A percentile compares a stretch with the other conserved stretches of the same genome.
Conservation (phyloP, 1,284 basidiomycete genomes). For the Irpex lacteus region DNA sequence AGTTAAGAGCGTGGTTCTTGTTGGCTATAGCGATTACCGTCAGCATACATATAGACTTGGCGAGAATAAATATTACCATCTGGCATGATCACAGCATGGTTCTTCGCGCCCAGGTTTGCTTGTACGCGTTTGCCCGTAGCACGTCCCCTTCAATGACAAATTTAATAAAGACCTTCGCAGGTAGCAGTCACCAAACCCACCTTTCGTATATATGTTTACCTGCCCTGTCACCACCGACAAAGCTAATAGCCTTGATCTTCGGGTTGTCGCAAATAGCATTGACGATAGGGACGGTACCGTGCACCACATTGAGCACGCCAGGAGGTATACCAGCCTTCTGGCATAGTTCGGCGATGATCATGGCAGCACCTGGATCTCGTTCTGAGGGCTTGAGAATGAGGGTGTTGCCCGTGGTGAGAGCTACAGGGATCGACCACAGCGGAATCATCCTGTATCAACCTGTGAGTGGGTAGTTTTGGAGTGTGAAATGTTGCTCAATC, state of each 20-base stretch:
- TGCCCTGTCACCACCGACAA: constrained; percentile 95
- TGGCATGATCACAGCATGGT: constrained; percentile 93
- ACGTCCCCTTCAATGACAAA: constrained; percentile 54
- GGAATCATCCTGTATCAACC: constrained; percentile 81
- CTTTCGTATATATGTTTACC: constrained; percentile 94
- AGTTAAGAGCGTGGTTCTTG: constrained; percentile 91
- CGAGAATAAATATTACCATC: constrained; percentile 57
- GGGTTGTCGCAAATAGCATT: constrained; percentile 95
- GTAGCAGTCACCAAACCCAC: constrained; percentile 34
- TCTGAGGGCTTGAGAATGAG: constrained; percentile 95
- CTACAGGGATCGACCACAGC: constrained; percentile 92
- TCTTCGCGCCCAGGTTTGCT: constrained; percentile 93
- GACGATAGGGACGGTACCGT: constrained; percentile 87
- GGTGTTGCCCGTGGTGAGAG: constrained; percentile 90
- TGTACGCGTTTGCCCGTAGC: constrained; percentile 86
- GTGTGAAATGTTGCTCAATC: background rate
- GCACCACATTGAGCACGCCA: constrained; percentile 87
- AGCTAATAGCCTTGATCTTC: constrained; percentile 90
- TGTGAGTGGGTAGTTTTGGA: background rate
- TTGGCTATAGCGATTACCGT: constrained; percentile 58
- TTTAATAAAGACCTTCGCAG: background rate
- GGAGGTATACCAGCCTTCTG: constrained; percentile 78
- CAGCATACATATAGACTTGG: background rate
- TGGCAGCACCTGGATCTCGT: constrained; percentile 93
- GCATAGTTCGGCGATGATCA: constrained; percentile 96